Percentiles rank a stretch among this genome's conserved stretches.
These are phyloP conservation scores for Paraglomus brasilianum DNA, from an alignment of 192 early-diverging fungal genomes.

Conservation along the genomic window DNA sequence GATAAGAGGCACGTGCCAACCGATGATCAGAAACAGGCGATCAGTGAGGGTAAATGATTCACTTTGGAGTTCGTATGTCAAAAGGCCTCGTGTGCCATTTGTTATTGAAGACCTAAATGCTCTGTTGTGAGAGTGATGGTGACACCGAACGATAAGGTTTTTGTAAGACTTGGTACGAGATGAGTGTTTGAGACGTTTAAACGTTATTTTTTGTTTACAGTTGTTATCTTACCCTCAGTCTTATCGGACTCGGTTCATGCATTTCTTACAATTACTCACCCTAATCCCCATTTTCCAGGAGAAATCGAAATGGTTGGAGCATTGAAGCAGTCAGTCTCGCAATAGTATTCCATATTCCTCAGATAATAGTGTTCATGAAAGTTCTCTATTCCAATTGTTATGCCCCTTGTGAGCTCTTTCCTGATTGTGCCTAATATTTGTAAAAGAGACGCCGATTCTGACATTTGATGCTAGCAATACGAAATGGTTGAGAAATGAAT, in stretches of 20 bases:
- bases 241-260: no score
- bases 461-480: constrained; percentile 12
- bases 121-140: neutral
- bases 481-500: neutral
- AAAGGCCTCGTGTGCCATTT: neutral
- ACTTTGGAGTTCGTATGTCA: constrained; percentile 7
- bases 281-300: constrained; percentile 18
- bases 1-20: constrained; percentile 1
- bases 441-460: constrained; percentile 5
- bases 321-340: constrained; percentile 16
- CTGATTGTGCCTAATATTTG: neutral
- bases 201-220: no score
- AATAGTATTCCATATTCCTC: constrained; percentile 18
- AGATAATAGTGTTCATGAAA: neutral
- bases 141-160: neutral
- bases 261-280: neutral
- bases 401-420: neutral
- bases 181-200: neutral
- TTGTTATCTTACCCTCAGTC: no score
- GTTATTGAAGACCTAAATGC: constrained; percentile 10
- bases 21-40: constrained; percentile 16
- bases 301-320: constrained; percentile 4
- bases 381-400: constrained; percentile 5
- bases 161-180: neutral
- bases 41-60: neutral